Evolutionary conservation across 495 filamentous ascomycete genomes (phyloP).

Genomic region (Pseudomonodictys pantanalensis): DNA sequence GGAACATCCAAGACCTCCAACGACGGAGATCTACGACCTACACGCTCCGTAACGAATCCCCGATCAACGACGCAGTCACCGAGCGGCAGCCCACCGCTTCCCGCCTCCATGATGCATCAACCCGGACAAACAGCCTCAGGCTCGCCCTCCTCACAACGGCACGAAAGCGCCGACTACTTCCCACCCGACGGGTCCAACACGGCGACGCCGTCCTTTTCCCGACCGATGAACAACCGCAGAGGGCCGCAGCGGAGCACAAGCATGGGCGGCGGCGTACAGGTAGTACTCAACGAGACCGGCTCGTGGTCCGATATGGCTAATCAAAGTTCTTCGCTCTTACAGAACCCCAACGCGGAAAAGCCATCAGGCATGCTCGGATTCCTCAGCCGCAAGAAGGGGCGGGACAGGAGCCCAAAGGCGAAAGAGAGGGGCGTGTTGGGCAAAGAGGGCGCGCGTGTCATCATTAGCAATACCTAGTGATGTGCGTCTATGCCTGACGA

Average conservation of each 20-base stretch:
- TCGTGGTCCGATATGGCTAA: constrained; percentile 88
- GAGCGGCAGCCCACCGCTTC: constrained; percentile 41
- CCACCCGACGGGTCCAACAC: constrained; percentile 43
- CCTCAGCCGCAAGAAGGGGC: constrained; percentile 80
- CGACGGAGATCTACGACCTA: constrained; percentile 28
- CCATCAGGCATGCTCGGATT: constrained; percentile 83
- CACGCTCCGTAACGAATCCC: constrained; percentile 31
- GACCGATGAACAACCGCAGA: constrained; percentile 39
- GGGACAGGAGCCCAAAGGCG: constrained; percentile 88
- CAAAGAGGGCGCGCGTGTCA: constrained; percentile 86
- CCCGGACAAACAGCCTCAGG: constrained; percentile 8
- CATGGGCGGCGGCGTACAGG: constrained; percentile 81
- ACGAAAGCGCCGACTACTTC: constrained; percentile 40
- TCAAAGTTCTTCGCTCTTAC: constrained; percentile 71
- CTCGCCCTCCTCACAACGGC: constrained; percentile 30
- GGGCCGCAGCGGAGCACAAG: constrained; percentile 62
- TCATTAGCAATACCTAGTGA: constrained; percentile 47
- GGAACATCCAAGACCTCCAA: constrained; percentile 23
- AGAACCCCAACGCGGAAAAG: constrained; percentile 55
- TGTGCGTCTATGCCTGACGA: background rate
- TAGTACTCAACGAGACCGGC: constrained; percentile 82
- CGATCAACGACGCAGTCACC: constrained; percentile 41
- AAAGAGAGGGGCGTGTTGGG: constrained; percentile 90
- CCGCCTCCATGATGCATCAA: constrained; percentile 14
- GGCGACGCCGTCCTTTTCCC: constrained; percentile 28